These are phyloP conservation scores for Spathaspora sp. DNA, from an alignment of 805 yeast species.

Conservation along the genomic window DNA sequence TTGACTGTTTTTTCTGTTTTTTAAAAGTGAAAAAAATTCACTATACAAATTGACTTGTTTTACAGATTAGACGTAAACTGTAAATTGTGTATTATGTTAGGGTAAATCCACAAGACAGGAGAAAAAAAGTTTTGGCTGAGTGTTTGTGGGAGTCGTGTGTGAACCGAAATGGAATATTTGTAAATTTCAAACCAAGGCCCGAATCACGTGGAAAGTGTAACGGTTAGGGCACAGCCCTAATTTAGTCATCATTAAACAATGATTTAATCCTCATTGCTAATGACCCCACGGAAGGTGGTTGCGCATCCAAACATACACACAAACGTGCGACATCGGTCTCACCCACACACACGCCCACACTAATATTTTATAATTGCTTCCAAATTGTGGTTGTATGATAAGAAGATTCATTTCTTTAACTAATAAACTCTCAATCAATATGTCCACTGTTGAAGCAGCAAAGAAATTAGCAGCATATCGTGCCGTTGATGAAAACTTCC, in stretches of 20 bases:
- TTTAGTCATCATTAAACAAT: background rate
- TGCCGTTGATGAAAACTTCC: constrained; percentile 88
- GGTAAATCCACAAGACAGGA: background rate
- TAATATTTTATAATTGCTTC: background rate
- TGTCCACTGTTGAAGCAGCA: constrained; percentile 62
- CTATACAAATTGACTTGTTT: constrained; percentile 6
- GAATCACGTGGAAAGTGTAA: background rate
- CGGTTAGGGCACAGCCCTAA: background rate
- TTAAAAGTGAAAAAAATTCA: constrained; percentile 6
- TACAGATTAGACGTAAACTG: constrained; percentile 7
- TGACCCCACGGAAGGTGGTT: constrained; percentile 1
- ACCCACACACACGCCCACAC: background rate
- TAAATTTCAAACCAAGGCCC: background rate
- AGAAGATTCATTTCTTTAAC: background rate
- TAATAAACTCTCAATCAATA: constrained; percentile 1
- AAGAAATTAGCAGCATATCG: constrained; percentile 84
- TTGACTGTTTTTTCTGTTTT: constrained; percentile 3
- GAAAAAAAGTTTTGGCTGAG: background rate
- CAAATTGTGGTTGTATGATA: background rate
- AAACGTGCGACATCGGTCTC: too few relatives aligned
- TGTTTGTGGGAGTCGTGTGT: background rate
- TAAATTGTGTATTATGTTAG: background rate
- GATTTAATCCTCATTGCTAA: background rate
- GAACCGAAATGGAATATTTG: background rate
- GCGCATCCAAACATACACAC: background rate